Evolutionary conservation across 1,284 basidiomycete genomes (phyloP), one percentile per base, ranked within the genome.

Genomic region (Cryptococcus jaspeensis): DNA sequence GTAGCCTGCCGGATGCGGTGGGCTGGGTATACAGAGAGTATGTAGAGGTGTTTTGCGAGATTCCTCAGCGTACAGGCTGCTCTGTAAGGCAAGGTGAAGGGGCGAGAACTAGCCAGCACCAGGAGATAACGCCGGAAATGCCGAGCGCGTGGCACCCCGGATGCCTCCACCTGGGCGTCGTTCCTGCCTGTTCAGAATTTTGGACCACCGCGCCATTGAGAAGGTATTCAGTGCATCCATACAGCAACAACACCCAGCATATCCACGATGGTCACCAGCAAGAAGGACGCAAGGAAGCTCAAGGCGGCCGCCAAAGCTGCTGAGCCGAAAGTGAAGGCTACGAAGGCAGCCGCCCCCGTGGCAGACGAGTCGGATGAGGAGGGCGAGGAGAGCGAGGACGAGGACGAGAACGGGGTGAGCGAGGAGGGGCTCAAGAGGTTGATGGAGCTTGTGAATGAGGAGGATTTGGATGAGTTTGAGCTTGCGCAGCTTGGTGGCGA

Each of bases 321-420:
- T n/a, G n/a, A n/a, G n/a, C 2, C 43, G 25, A 41, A 48, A 13
- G n/a, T 53, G 2, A 53, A 48, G 40, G 28, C 52, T 20, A 53
- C 50, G 38, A 60, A 62, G 40, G 52, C 37, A 4, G 45, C 39
- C 28, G 47, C 53, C 22, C 39, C 44, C 18, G 60, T 54, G 13
- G 56, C 56, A 16, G 65, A 58, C 23, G 65, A 55, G 25, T 58
- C 60, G 20, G 68, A 70, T 16, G 67, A 67, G 11, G 66, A 68
- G 18, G 67, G 70, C 18, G 67, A 66, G 37, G 64, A 64, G 16
- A 65, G 65, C 35, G 71, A 72, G 36, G 87, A 91, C 71, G 76
- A 90, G 41, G 83, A 85, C 64, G 83, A 92, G 71, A 87, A 89
- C 80, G 89, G 89, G 60, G 78, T 93, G 58, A 90, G 87, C 62